A percentile compares a stretch with the other conserved stretches of the same genome.
Evolutionary conservation across 257 asterid genomes (phyloP).

Genomic region (Lantana camara): DNA sequence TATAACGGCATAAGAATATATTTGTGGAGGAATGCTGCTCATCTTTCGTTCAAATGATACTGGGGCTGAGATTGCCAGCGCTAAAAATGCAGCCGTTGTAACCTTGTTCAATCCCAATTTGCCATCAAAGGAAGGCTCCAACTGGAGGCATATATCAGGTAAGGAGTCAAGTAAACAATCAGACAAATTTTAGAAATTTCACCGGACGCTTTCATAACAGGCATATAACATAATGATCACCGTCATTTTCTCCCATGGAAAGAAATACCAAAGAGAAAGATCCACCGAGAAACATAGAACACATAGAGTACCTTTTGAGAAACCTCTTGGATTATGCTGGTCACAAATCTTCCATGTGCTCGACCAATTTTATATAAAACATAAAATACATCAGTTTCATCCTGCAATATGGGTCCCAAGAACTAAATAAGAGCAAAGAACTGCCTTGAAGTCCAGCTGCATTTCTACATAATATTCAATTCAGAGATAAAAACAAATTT

Average conservation of each 20-base stretch:
- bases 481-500: slow-evolving; percentile 7
- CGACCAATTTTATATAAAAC: slow-evolving; percentile 63
- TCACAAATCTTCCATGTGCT: slow-evolving; percentile 62
- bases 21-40: slow-evolving; percentile 73
- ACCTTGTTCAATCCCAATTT: slow-evolving; percentile 51
- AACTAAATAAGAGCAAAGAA: neutral
- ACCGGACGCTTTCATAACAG: slow-evolving; percentile 6
- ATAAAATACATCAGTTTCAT: slow-evolving; percentile 72
- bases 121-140: slow-evolving; percentile 76
- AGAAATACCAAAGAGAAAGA: slow-evolving; percentile 19
- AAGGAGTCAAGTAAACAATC: slow-evolving; percentile 26
- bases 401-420: slow-evolving; percentile 52
- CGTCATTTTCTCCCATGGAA: neutral
- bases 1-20: slow-evolving; percentile 83
- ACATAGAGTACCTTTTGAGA: slow-evolving; percentile 61
- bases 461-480: slow-evolving; percentile 1
- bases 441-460: too few relatives aligned
- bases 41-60: slow-evolving; percentile 57
- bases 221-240: neutral
- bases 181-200: slow-evolving; percentile 8
- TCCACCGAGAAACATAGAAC: slow-evolving; percentile 19
- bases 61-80: slow-evolving; percentile 83
- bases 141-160: slow-evolving; percentile 44
- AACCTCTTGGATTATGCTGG: slow-evolving; percentile 50
- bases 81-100: slow-evolving; percentile 61